Conservation (phyloP, 1,284 basidiomycete species). For the Ceratobasidium sp. region DNA sequence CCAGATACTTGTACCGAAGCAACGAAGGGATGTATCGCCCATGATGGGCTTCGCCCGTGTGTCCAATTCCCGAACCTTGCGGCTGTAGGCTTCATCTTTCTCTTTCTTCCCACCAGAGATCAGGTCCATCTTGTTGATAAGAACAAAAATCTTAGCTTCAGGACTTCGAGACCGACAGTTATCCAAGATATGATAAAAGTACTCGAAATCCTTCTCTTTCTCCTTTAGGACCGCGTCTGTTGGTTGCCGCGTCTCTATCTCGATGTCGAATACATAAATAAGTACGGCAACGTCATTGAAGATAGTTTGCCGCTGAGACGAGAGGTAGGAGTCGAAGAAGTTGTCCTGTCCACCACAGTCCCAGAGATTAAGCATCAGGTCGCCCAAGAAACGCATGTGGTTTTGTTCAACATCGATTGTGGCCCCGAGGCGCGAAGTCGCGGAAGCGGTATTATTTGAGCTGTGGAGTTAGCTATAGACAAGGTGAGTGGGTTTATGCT, state of each 20-base stretch:
- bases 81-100: constrained; percentile 40
- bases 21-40: constrained; percentile 61
- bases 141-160: constrained; percentile 84
- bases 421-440: constrained; percentile 89
- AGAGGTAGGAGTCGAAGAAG: constrained; percentile 96
- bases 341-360: constrained; percentile 98
- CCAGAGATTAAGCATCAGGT: constrained; percentile 93
- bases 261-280: constrained; percentile 98
- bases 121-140: constrained; percentile 96
- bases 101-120: constrained; percentile 47
- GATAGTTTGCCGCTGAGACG: constrained; percentile 85
- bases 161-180: constrained; percentile 77
- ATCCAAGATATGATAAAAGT: constrained; percentile 84
- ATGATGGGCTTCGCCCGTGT: constrained; percentile 52
- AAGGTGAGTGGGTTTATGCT: constrained; percentile 22
- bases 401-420: constrained; percentile 98
- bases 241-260: constrained; percentile 50
- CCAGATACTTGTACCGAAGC: constrained; percentile 96
- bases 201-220: constrained; percentile 75
- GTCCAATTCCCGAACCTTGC: constrained; percentile 43
- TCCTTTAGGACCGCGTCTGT: constrained; percentile 56
- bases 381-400: constrained; percentile 94
- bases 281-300: constrained; percentile 95
- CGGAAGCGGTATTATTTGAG: constrained; percentile 88
- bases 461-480: constrained; percentile 53